A percentile compares a stretch with the other conserved stretches of the same genome.
phyloP scores from a whole-genome alignment of 2,329 filamentous ascomycete genomes.

The Monascus ruber region DNA sequence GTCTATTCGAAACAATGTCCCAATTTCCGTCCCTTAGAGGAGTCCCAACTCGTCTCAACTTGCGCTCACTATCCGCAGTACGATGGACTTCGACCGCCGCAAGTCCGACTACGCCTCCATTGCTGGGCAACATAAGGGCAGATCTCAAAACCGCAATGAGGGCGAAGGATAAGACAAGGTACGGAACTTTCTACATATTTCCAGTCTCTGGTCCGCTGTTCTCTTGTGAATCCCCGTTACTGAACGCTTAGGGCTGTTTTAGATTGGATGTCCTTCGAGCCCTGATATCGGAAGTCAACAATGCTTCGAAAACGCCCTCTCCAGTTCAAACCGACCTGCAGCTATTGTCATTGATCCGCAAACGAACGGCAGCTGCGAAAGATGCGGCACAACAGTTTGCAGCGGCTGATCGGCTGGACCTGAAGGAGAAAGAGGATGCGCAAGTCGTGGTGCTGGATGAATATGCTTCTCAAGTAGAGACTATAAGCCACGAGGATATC shows the following conservation, averaged over 20 bases:
- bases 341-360: conserved; percentile 35
- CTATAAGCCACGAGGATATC: conserved; percentile 31
- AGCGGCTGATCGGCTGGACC: conserved; percentile 30
- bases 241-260: not conserved
- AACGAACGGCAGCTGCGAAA: conserved; percentile 26
- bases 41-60: conserved; percentile 14
- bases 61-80: conserved; percentile 11
- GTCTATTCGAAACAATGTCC: conserved; percentile 17
- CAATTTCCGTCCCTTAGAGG: conserved; percentile 10
- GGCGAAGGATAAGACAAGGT: conserved; percentile 38
- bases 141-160: conserved; percentile 40
- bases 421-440: conserved; percentile 35
- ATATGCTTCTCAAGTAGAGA: conserved; percentile 32
- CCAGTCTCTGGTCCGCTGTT: too few species aligned
- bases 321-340: conserved; percentile 38
- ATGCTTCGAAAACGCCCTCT: conserved; percentile 34
- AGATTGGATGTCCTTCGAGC: conserved; percentile 39
- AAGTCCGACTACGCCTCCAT: conserved; percentile 25
- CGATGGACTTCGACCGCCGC: conserved; percentile 30
- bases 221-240: not conserved
- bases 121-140: conserved; percentile 33
- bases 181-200: conserved; percentile 1
- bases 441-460: conserved; percentile 34
- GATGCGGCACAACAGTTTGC: conserved; percentile 32
- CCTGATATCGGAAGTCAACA: conserved; percentile 39